phyloP scores from a whole-genome alignment of 2,329 filamentous ascomycete species.

The Fusarium poae region DNA sequence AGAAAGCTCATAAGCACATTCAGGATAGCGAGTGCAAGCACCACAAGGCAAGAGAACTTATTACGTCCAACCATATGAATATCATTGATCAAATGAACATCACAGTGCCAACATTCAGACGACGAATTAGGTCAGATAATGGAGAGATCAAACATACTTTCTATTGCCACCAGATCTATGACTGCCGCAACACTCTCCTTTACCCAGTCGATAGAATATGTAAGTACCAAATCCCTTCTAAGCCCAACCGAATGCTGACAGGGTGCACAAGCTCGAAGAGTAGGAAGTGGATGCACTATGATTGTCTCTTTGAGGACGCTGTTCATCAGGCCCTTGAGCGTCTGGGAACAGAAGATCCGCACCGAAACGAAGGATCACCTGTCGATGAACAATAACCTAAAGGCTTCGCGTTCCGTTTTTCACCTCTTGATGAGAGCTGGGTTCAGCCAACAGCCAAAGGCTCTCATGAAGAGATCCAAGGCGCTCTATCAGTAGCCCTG shows the following conservation, averaged over 20 bases:
- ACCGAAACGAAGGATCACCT: conserved; percentile 54
- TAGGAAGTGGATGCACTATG: conserved; percentile 72
- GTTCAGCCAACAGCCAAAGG: not conserved
- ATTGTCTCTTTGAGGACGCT: conserved; percentile 69
- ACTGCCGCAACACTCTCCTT: conserved; percentile 67
- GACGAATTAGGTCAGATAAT: conserved; percentile 77
- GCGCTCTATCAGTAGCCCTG: not conserved
- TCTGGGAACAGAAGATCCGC: conserved; percentile 64
- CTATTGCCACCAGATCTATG: conserved; percentile 75
- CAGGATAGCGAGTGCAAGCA: conserved; percentile 60
- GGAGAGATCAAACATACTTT: conserved; percentile 69
- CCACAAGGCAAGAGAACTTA: conserved; percentile 75
- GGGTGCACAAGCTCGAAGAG: conserved; percentile 68
- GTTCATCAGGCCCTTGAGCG: conserved; percentile 63
- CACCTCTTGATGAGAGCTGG: not conserved
- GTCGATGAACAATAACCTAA: conserved; percentile 50
- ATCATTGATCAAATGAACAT: conserved; percentile 79
- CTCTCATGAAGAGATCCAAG: not conserved
- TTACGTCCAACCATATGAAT: conserved; percentile 77
- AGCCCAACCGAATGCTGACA: conserved; percentile 70
- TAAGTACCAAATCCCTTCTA: conserved; percentile 69
- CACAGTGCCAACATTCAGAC: conserved; percentile 70
- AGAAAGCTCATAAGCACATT: no score
- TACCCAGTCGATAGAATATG: conserved; percentile 66
- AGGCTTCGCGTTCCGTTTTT: not conserved